Evolutionary conservation across 2,329 filamentous ascomycete genomes (phyloP), one percentile per base, ranked within the genome.

Genomic region (Ophiocordyceps camponoti-floridani): DNA sequence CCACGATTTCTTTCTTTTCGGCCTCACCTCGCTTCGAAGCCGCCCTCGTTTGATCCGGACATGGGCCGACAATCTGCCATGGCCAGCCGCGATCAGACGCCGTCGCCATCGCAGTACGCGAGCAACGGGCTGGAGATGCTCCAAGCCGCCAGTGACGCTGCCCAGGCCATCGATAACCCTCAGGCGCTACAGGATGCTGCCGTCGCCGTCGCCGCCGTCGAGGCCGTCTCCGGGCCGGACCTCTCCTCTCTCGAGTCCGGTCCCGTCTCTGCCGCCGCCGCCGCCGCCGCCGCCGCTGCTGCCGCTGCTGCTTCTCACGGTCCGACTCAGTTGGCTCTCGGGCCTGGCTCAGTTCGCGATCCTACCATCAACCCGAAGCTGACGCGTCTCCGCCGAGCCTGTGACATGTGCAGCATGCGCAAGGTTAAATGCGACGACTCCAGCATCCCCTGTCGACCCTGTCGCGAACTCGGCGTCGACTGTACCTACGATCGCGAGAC

Each of bases 351-450:
- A 26, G 54, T 58, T 50, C 60, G 63, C 38, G 65, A 68, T 46
- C 62, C 64, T 8, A 62, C 60, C 12, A 56, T 66, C 45, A 68
- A 67, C 45, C 64, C 64, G 14, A 75, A 74, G 58, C 60, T 71
- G 41, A 76, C 72, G 27, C 69, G 73, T 7, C 63, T 77, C 30
- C 65, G 73, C 47, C 68, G 73, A 43, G 73, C 73, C 13, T 77
- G 73, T 51, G 73, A 77, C 50, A 72, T 77, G 65, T 77, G 73
- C 55, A 76, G 73, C 47, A 69, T 72, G 57, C 70, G 73, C 46
- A 77, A 77, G 49, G 73, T 77, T 41, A 77, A 77, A 59, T 77
- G 73, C 56, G 72, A 76, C 54, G 72, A 74, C 49, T 61, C 64
- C 37, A 64, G 67, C 19, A 66, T 72, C n/a, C 73, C 73, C 1